A percentile compares a stretch with the other conserved stretches of the same genome.
Conservation (phyloP, 2,329 filamentous ascomycete genomes). For the Tolypocladium cylindrosporum region DNA sequence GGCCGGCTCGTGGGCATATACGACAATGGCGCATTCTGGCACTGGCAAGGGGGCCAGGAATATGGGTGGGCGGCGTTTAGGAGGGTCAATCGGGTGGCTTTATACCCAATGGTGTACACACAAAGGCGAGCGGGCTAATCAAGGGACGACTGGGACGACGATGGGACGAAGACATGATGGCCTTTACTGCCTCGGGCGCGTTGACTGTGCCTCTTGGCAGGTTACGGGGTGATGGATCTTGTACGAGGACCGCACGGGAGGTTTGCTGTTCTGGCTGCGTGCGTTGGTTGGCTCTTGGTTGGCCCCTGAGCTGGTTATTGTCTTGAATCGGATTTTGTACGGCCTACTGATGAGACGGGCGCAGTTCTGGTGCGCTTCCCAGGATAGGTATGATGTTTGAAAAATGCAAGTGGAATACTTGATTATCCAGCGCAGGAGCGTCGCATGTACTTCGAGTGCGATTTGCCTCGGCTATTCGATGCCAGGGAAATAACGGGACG, state of each 20-base stretch:
- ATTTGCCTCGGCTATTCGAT: neutral
- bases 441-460: neutral
- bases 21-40: neutral
- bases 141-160: conserved; percentile 17
- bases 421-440: neutral
- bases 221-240: neutral
- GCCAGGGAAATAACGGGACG: neutral
- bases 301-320: neutral
- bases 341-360: neutral
- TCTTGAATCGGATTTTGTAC: neutral
- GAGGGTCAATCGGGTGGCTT: neutral
- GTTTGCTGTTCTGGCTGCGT: neutral
- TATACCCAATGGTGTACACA: conserved; percentile 5
- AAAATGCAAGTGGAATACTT: neutral
- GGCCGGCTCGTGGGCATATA: conserved; percentile 1
- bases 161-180: conserved; percentile 22
- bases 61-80: conserved; percentile 6
- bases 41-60: neutral
- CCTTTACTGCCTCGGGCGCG: conserved; percentile 2
- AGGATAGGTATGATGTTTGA: neutral
- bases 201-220: neutral
- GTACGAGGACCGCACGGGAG: neutral
- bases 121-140: conserved; percentile 7
- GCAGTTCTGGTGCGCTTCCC: neutral
- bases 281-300: neutral